Evolutionary conservation across 2,329 filamentous ascomycete species (phyloP).

Genomic region (Beauveria caledonica): DNA sequence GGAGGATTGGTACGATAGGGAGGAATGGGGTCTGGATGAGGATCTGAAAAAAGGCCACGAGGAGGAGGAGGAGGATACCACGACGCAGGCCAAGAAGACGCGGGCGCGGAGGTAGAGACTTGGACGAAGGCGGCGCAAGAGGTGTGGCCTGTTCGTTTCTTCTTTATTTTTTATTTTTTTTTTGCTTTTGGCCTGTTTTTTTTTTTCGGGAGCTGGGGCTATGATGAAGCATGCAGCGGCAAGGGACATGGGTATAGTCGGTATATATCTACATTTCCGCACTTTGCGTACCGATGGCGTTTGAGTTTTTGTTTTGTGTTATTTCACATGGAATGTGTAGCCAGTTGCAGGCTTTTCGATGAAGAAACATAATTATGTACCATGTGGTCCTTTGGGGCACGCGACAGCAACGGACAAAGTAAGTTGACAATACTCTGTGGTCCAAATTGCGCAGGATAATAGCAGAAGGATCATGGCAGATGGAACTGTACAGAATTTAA

Average conservation of each 20-base stretch:
- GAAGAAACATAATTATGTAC: background rate
- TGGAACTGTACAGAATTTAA: background rate
- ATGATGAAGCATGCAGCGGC: background rate
- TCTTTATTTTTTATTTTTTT: background rate
- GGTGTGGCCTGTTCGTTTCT: background rate
- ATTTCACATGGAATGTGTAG: too few relatives aligned
- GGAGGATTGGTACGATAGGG: conserved; percentile 82
- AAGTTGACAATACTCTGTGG: background rate
- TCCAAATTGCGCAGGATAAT: background rate
- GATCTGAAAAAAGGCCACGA: conserved; percentile 75
- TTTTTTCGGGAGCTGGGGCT: background rate
- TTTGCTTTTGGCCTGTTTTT: background rate
- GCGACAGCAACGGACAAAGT: background rate
- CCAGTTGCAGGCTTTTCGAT: background rate
- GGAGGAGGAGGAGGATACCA: conserved; percentile 67
- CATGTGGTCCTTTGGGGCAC: background rate
- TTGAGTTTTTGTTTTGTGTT: background rate
- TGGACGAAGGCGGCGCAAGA: background rate
- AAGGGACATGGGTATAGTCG: background rate
- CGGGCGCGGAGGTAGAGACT: conserved; percentile 38
- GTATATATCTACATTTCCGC: background rate
- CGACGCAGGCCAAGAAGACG: conserved; percentile 52
- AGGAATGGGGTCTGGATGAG: conserved; percentile 67
- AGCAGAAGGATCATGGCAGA: background rate
- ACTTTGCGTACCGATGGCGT: background rate